phyloP scores from a whole-genome alignment of 768 basidiomycete genomes.

The Suillus fuscotomentosus region DNA sequence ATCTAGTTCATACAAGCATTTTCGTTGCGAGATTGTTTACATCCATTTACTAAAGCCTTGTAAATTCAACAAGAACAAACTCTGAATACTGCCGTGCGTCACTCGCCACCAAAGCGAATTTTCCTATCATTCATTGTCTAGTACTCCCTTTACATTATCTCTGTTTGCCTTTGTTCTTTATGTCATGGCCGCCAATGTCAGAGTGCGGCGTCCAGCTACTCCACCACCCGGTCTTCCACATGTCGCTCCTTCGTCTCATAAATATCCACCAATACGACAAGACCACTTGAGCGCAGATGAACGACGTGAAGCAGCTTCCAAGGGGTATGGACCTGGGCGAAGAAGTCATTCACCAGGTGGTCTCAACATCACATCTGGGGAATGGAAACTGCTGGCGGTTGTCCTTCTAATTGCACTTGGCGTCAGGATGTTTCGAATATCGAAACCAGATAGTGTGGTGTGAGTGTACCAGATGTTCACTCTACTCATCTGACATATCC shows the following conservation, averaged over 20 bases:
- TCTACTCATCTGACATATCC: not conserved
- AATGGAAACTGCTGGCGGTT: conserved; percentile 71
- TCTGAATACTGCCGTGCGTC: not conserved
- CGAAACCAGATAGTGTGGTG: conserved; percentile 91
- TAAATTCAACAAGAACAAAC: conserved; percentile 8
- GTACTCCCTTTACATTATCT: conserved; percentile 4
- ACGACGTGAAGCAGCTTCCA: conserved; percentile 66
- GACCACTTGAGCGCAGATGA: conserved; percentile 76
- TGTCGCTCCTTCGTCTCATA: conserved; percentile 35
- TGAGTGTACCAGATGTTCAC: conserved; percentile 41
- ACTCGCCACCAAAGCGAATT: not conserved
- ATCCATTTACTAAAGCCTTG: not conserved
- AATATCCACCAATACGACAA: conserved; percentile 63
- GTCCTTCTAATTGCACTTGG: conserved; percentile 67
- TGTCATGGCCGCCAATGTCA: conserved; percentile 47
- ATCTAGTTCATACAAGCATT: not conserved
- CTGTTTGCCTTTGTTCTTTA: conserved; percentile 3
- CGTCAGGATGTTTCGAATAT: conserved; percentile 87
- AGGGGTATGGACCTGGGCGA: conserved; percentile 54
- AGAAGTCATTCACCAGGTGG: conserved; percentile 55
- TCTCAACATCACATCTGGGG: conserved; percentile 62
- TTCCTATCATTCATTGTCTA: not conserved
- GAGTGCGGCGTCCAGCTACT: conserved; percentile 68
- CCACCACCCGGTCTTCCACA: conserved; percentile 52
- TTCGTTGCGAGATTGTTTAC: not conserved